phyloP scores from a whole-genome alignment of 306 rosid species.

The Trifolium subterraneum region DNA sequence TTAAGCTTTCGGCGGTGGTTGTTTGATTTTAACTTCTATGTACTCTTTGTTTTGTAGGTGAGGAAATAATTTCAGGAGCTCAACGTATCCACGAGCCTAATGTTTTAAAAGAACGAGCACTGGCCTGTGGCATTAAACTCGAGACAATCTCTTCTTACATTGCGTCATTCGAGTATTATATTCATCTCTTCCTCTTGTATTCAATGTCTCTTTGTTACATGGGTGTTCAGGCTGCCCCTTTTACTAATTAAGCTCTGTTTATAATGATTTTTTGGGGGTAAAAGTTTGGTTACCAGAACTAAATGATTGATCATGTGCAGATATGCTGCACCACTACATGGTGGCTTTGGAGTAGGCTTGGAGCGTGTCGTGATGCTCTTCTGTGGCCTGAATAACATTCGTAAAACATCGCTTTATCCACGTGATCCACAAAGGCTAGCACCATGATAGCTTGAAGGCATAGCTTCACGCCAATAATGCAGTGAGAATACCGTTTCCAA shows the following conservation, averaged over 20 bases:
- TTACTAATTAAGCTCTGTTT: neutral
- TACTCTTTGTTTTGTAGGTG: slow-evolving; percentile 58
- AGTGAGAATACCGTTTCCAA: neutral
- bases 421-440: slow-evolving; percentile 82
- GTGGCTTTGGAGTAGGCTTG: slow-evolving; percentile 95
- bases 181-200: slow-evolving; percentile 16
- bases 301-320: too few species aligned
- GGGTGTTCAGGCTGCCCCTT: neutral
- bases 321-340: slow-evolving; percentile 91
- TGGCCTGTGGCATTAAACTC: slow-evolving; percentile 77
- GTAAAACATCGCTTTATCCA: slow-evolving; percentile 82
- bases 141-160: slow-evolving; percentile 75
- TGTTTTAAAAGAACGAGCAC: slow-evolving; percentile 78
- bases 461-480: neutral
- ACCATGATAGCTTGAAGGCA: slow-evolving; percentile 37
- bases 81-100: slow-evolving; percentile 90
- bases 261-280: too few species aligned
- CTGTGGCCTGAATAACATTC: slow-evolving; percentile 85
- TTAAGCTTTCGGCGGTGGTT: neutral
- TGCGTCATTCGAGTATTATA: slow-evolving; percentile 80
- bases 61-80: slow-evolving; percentile 97
- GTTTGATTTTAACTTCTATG: slow-evolving; percentile 36
- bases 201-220: too few species aligned
- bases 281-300: too few species aligned
- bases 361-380: slow-evolving; percentile 97